A percentile compares a stretch with the other conserved stretches of the same genome.
Conservation (phyloP, 192 early-diverging fungal species). For the Podila horticola region DNA sequence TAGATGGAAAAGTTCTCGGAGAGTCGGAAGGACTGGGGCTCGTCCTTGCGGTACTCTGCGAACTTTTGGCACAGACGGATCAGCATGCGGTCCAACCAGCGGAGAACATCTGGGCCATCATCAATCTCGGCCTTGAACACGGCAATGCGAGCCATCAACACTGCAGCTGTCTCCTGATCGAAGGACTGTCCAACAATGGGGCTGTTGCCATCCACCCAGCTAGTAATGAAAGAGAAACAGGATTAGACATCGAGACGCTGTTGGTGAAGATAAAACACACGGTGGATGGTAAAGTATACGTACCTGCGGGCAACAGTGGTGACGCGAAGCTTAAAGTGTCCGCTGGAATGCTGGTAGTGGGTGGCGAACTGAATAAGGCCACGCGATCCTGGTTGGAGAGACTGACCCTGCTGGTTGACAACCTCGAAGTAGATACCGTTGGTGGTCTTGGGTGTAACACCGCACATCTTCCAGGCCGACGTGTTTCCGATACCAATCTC, state of each 20-base stretch:
- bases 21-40: conserved; percentile 91
- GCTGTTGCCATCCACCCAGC: conserved; percentile 80
- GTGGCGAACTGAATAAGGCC: conserved; percentile 97
- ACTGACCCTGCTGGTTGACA: conserved; percentile 87
- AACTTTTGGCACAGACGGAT: conserved; percentile 98
- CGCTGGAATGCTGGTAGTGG: conserved; percentile 94
- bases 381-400: conserved; percentile 82
- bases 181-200: conserved; percentile 92
- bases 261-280: too few relatives aligned
- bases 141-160: conserved; percentile 96
- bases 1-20: conserved; percentile 97
- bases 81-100: conserved; percentile 98
- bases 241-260: too few relatives aligned
- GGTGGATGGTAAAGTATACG: too few relatives aligned
- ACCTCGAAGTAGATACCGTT: conserved; percentile 97
- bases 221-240: background rate
- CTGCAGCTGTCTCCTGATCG: conserved; percentile 98
- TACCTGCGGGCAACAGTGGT: conserved; percentile 91
- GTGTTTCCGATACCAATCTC: conserved; percentile 99
- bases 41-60: conserved; percentile 96
- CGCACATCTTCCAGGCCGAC: conserved; percentile 95
- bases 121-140: conserved; percentile 98
- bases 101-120: conserved; percentile 95
- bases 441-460: conserved; percentile 87
- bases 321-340: conserved; percentile 90